A percentile compares a stretch with the other conserved stretches of the same genome.
These are phyloP conservation scores for Forsythia viridissima DNA, from an alignment of 257 asterid genomes.

Conservation along the genomic window DNA sequence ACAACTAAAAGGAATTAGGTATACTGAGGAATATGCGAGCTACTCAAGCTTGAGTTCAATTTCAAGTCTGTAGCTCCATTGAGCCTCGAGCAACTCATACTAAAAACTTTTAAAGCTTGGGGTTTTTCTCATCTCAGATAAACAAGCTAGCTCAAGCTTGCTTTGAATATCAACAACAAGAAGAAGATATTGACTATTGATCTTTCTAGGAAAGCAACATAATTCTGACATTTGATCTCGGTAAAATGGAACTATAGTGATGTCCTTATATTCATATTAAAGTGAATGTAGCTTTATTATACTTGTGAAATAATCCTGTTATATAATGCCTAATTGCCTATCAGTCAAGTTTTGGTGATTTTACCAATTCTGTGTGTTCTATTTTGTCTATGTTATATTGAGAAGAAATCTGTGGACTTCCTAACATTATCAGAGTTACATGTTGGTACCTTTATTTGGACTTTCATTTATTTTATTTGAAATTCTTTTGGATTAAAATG, in stretches of 20 bases:
- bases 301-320: not conserved
- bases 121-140: conserved; percentile 1
- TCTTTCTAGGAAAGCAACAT: not conserved
- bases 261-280: too few species aligned
- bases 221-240: not conserved
- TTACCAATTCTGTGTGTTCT: not conserved
- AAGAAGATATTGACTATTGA: not conserved
- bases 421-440: not conserved
- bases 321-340: not conserved
- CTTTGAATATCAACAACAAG: not conserved
- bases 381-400: not conserved
- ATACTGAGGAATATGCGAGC: not conserved
- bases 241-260: too few species aligned
- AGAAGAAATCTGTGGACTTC: not conserved
- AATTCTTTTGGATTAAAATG: not conserved
- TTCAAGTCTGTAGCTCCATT: not conserved
- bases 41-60: not conserved
- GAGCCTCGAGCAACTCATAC: not conserved
- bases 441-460: not conserved
- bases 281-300: too few species aligned
- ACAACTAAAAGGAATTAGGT: not conserved
- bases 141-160: not conserved
- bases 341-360: not conserved
- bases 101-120: not conserved
- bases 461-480: not conserved